Base-by-base conservation (phyloP, 2,329 filamentous ascomycete species). In the Fusarium concolor region DNA sequence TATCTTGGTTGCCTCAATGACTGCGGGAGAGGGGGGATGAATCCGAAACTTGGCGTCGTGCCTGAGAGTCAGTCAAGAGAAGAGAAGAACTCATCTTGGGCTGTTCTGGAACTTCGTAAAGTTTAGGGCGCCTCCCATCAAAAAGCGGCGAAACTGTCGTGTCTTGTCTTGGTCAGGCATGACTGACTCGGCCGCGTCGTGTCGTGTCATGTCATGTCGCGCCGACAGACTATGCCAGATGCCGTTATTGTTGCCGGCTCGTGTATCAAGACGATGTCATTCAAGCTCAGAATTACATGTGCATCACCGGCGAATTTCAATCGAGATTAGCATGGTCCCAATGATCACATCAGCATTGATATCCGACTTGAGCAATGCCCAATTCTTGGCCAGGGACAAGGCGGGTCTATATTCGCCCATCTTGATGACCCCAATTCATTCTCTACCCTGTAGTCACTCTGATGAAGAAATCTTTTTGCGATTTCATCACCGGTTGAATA, bases 21-120 rank as follows among this genome's bases (percentile, higher is more conserved):
- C 41, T 28, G n/a, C 65, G 31, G 22, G 52, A 28, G 49, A 65
- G 45, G 66, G 52, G 37, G 49, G 44, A 44, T 35, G 61, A 31
- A 24, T 55, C 66, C 66, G 66, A 55, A 46, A 45, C 26, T 31
- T 64, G 52, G 60, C 35, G 56, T 45, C 37, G 56, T 42, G 63
- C 57, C 43, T 52, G 18, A 41, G 58, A 50, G 31, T 41, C 31
- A 24, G 22, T 24, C 22, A 51, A 51, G 55, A 24, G 39, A 42
- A 54, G 42, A 66, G 38, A 31, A 50, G 44, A 50, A 59, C 28
- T 43, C 37, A 47, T 38, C 60, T 52, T 65, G 39, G 65, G 52
- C 61, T 69, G 65, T 68, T 68, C 66, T 68, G 66, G 66, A 68
- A 68, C 66, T 43, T 39, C 42, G 46, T 18, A 44, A 65, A 39